A percentile compares a stretch with the other conserved stretches of the same genome.
Conservation (phyloP, 2,329 filamentous ascomycete species). For the Dissoconium aciculare region DNA sequence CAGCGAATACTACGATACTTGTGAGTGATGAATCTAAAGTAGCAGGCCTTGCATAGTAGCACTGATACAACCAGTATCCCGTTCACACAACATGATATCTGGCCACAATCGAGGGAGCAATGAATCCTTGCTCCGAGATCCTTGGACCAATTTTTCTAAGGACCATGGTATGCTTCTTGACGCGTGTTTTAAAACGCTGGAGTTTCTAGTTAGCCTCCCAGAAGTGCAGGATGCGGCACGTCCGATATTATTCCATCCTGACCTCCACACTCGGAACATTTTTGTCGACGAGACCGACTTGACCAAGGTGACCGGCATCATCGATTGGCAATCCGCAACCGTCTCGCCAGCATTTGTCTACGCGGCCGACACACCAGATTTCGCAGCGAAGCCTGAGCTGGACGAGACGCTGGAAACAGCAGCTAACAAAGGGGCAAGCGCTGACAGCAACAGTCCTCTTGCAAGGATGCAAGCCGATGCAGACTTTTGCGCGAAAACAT, state of each 20-base stretch:
- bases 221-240: background rate
- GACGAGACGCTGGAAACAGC: background rate
- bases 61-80: too few species aligned
- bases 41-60: background rate
- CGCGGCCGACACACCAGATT: constrained; percentile 10
- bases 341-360: constrained; percentile 11
- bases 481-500: background rate
- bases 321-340: constrained; percentile 23
- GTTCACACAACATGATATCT: background rate
- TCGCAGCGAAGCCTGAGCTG: constrained; percentile 7
- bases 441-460: background rate
- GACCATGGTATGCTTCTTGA: background rate
- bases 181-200: background rate
- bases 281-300: constrained; percentile 21
- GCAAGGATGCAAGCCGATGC: background rate
- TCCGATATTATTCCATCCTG: constrained; percentile 20
- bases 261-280: constrained; percentile 23
- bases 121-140: too few species aligned
- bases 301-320: constrained; percentile 20
- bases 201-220: background rate
- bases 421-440: background rate
- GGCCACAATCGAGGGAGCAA: background rate
- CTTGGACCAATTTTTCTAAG: background rate
- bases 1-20: too few species aligned
- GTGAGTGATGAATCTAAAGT: background rate